Evolutionary conservation across 176 grass and related monocot species (phyloP).

Genomic region (Oryza brachyantha): DNA sequence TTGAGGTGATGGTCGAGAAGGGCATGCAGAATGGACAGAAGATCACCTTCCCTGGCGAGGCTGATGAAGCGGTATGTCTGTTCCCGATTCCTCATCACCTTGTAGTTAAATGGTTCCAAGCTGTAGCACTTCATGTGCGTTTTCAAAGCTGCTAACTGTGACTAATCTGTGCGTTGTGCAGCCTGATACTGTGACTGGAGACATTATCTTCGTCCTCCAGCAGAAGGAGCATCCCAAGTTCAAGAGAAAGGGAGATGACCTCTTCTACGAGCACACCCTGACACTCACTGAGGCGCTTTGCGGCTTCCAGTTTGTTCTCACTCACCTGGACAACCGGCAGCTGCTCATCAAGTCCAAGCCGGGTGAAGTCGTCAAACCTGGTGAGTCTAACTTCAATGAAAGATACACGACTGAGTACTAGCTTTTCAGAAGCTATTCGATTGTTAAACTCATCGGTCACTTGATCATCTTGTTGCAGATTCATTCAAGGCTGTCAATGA

Average conservation of each 20-base stretch:
- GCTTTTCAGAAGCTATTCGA: not conserved
- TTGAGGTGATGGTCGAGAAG: slow-evolving; percentile 71
- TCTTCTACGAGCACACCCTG: slow-evolving; percentile 62
- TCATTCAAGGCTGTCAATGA: slow-evolving; percentile 86
- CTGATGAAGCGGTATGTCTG: slow-evolving; percentile 70
- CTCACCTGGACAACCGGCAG: slow-evolving; percentile 66
- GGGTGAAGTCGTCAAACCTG: slow-evolving; percentile 68
- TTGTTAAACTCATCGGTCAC: not conserved
- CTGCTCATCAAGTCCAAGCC: slow-evolving; percentile 84
- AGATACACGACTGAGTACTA: not conserved
- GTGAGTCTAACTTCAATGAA: slow-evolving; percentile 7
- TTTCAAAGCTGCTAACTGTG: not conserved
- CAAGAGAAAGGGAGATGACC: slow-evolving; percentile 66
- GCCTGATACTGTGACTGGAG: slow-evolving; percentile 63
- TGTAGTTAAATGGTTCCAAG: not conserved
- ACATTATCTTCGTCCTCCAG: slow-evolving; percentile 69
- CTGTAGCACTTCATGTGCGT: not conserved
- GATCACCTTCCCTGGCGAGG: slow-evolving; percentile 85
- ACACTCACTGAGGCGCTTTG: slow-evolving; percentile 53
- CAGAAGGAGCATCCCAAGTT: slow-evolving; percentile 81
- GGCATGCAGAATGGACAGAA: slow-evolving; percentile 74
- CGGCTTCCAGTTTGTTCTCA: slow-evolving; percentile 60
- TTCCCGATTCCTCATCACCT: not conserved
- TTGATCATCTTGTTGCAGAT: slow-evolving; percentile 26
- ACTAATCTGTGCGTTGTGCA: slow-evolving; percentile 21